A percentile compares a stretch with the other conserved stretches of the same genome.
Conservation (phyloP, 176 grass and related monocot genomes). For the Pontederia paniculata region DNA sequence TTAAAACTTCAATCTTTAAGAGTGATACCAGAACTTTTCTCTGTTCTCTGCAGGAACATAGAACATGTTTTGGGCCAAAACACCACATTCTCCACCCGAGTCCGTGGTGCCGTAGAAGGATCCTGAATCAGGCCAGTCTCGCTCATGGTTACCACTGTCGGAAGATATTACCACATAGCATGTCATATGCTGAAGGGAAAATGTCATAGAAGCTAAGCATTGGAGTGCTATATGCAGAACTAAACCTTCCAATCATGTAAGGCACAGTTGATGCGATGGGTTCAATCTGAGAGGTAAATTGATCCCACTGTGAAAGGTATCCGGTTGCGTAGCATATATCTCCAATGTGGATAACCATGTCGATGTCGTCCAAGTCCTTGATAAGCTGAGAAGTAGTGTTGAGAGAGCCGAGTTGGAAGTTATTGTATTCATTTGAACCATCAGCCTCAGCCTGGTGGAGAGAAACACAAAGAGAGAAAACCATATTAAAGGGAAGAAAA, state of each 20-base stretch:
- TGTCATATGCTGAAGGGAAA: too few relatives aligned
- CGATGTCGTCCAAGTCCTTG: conserved; percentile 76
- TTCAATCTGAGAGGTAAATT: conserved; percentile 85
- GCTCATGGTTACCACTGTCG: conserved; percentile 81
- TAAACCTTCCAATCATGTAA: conserved; percentile 85
- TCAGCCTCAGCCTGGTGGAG: conserved; percentile 57
- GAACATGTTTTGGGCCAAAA: conserved; percentile 82
- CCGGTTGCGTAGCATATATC: conserved; percentile 77
- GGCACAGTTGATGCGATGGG: conserved; percentile 68
- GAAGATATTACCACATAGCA: too few relatives aligned
- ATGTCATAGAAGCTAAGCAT: too few relatives aligned
- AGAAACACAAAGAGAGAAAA: too few relatives aligned
- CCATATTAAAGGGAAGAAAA: too few relatives aligned
- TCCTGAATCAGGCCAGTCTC: conserved; percentile 88
- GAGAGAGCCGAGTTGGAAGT: conserved; percentile 66
- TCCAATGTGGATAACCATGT: conserved; percentile 79
- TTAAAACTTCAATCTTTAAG: too few relatives aligned
- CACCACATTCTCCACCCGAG: conserved; percentile 85
- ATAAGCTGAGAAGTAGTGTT: conserved; percentile 80
- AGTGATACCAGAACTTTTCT: conserved; percentile 58
- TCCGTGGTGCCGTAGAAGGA: conserved; percentile 78
- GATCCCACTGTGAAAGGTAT: conserved; percentile 95
- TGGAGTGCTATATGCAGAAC: neutral
- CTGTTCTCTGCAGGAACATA: conserved; percentile 79
- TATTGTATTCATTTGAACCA: conserved; percentile 73